Percentiles rank a stretch among this genome's conserved stretches.
phyloP scores from a whole-genome alignment of 768 basidiomycete genomes.

The Rhodotorula kratochvilovae region DNA sequence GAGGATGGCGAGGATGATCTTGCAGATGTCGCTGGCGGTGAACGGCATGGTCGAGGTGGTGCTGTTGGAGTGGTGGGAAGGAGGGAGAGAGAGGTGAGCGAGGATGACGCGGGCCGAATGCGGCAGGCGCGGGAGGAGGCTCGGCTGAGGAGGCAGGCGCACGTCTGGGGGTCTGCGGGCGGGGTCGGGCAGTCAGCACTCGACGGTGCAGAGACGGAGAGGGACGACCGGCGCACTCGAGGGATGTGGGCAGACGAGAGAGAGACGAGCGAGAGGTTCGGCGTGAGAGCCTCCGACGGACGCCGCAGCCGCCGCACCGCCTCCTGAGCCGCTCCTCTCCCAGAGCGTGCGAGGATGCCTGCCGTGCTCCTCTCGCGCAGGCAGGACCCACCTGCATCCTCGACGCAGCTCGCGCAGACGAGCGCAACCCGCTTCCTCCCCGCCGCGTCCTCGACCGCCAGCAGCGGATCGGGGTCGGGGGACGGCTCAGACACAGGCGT shows the following conservation, averaged over 20 bases:
- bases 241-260: no score
- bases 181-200: no score
- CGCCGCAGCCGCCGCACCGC: no score
- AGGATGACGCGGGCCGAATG: no score
- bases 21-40: constrained; percentile 71
- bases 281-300: no score
- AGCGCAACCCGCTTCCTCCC: neutral
- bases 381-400: neutral
- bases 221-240: no score
- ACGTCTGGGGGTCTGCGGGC: neutral
- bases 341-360: neutral
- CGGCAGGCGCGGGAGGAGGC: neutral
- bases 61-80: no score
- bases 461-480: neutral
- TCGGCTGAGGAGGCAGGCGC: neutral
- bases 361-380: neutral
- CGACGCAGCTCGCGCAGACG: neutral
- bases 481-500: neutral
- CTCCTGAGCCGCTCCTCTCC: no score
- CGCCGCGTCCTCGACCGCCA: neutral
- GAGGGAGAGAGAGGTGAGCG: neutral
- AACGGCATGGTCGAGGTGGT: constrained; percentile 44
- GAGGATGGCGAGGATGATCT: constrained; percentile 63
- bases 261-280: no score
- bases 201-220: no score